These are phyloP conservation scores for Echinosphaeria canescens DNA, from an alignment of 2,329 filamentous ascomycete genomes.

Conservation along the genomic window DNA sequence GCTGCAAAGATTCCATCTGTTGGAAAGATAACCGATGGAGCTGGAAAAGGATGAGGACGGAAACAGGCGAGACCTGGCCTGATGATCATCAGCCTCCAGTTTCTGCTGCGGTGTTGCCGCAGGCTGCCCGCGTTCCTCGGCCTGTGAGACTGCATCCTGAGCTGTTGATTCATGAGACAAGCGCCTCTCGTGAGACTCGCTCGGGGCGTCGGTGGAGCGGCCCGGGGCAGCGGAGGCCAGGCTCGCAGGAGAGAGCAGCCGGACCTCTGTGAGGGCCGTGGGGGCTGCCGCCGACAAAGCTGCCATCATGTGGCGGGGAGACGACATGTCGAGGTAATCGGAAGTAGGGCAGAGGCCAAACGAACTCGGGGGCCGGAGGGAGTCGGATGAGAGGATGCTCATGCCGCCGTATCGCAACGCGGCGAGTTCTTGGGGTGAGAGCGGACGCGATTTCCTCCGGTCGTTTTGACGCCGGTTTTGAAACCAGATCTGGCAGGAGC, in stretches of 20 bases:
- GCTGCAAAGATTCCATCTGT: slow-evolving; percentile 30
- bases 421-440: slow-evolving; percentile 56
- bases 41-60: slow-evolving; percentile 18
- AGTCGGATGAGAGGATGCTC: slow-evolving; percentile 25
- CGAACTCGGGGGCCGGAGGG: neutral
- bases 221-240: too few species aligned
- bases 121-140: neutral
- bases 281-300: neutral
- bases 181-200: too few species aligned
- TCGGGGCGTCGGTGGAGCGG: too few species aligned
- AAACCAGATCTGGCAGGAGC: slow-evolving; percentile 66
- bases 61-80: neutral
- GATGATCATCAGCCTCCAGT: neutral
- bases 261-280: neutral
- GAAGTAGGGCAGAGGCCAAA: neutral
- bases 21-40: slow-evolving; percentile 27
- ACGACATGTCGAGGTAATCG: too few species aligned
- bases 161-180: too few species aligned
- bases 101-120: slow-evolving; percentile 1
- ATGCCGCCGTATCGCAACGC: slow-evolving; percentile 32
- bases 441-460: slow-evolving; percentile 66
- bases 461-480: slow-evolving; percentile 90
- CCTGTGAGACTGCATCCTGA: too few species aligned
- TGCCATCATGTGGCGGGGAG: slow-evolving; percentile 3
- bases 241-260: neutral